Evolutionary conservation across 2,329 filamentous ascomycete species (phyloP), one percentile per base, ranked within the genome.

Genomic region (Monosporascus cannonballus): DNA sequence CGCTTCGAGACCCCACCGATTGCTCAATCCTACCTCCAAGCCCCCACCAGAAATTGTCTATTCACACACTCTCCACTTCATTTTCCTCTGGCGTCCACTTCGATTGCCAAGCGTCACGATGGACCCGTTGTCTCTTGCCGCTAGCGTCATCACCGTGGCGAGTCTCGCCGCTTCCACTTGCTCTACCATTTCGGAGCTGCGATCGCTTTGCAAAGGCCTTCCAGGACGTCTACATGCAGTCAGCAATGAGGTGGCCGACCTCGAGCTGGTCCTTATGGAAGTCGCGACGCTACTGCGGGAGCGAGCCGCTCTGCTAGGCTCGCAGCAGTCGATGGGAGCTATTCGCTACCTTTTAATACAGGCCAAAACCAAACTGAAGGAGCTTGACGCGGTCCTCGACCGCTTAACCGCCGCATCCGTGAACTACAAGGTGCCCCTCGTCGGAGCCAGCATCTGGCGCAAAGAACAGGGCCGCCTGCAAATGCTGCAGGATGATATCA

Each of bases 231-330:
- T 55, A 9, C 59, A 66, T 51, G 65, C 67, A 4, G 51, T 68
- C 41, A 61, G 62, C 36, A 68, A 68, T 49, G 65, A 69, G 52
- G 62, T 65, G 14, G 46, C 51, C 11, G 64, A 68, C 51, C 55
- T 68, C 25, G 59, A 66, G 50, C 49, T 66, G 4, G 64, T 68
- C 24, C 56, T 67, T 17, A 52, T 56, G 27, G 61, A 66, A 36
- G 51, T 67, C 22, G 56, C 56, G n/a, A 24, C 53, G 4, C 48
- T 65, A n/a, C 41, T 63, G 9, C 52, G 59, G 49, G 55, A 61
- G 20, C 56, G 63, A n/a, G 38, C 38, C 17, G 6, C 38, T 17
- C 46, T 50, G 22, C 20, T 50, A 20, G 50, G 50, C 25, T 47
- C 47, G 3, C 34, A 44, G n/a, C 41, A 46, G 14, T 49, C 50